Base-by-base conservation (phyloP, 805 yeast species). In the Blastobotrys chiropterorum region DNA sequence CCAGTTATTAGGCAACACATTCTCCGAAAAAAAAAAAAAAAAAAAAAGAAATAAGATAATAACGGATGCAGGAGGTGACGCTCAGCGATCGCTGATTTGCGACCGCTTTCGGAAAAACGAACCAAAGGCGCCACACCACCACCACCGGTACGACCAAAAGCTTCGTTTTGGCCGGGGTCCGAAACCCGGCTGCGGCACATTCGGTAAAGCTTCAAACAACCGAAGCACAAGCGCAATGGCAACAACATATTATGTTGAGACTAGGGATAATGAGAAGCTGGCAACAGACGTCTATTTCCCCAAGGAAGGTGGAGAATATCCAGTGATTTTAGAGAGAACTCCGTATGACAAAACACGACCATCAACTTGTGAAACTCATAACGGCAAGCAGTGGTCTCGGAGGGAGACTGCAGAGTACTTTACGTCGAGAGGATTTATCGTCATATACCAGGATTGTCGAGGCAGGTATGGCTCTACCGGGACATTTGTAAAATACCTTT, bases 381-480 rank as follows among this genome's bases (percentile, higher is more conserved):
- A 41, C 31, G 49, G 49, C 5, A 16, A 21, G 8, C 17, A 20
- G 4, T 48, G 42, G 39, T 41, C 51, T 3, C 6, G 51, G 15
- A 16, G 20, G 4, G 38, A 48, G 44, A 47, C 43, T 3, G 46
- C 51, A 16, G 41, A 20, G 13, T 48, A 48, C 34, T 48, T 43
- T 26, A 39, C 31, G 13, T 34, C 15, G 6, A 14, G 14, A 11
- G 51, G 51, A 19, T 48, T n/a, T 48, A 47, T 47, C 16, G 45
- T 48, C 19, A 44, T 43, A 11, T 48, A 43, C 21, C 51, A 48
- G 22, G 51, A 48, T 39, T 48, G 51, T 19, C 20, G 51, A 31
- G 51, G 51, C 4, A 8, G 51, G 19, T 48, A 48, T 31, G 21
- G 43, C 19, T 48, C 51, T n/a, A 39, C 43, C 22, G 51, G 51